phyloP scores from a whole-genome alignment of 139 green algal species.

The Chlamydomonas schloesseri region DNA sequence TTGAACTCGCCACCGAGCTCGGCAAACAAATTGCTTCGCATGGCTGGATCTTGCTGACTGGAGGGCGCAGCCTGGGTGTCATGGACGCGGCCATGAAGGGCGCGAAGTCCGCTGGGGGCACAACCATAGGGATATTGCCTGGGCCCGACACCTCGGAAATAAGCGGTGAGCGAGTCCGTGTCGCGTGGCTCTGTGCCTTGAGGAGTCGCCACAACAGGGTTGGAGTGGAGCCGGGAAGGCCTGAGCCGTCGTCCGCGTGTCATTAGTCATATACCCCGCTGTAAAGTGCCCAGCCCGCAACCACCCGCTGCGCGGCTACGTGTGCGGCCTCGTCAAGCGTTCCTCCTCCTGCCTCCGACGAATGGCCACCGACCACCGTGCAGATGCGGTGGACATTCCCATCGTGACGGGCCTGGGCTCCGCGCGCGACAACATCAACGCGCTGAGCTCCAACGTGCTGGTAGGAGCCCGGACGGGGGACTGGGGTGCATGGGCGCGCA shows the following conservation, averaged over 20 bases:
- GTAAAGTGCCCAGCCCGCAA: too few species aligned
- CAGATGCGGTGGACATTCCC: conserved; percentile 54
- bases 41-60: conserved; percentile 23
- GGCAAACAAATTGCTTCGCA: not conserved
- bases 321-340: too few species aligned
- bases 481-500: too few species aligned
- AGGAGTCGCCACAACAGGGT: not conserved
- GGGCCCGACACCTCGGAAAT: conserved; percentile 15
- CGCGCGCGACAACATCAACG: conserved; percentile 61
- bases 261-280: too few species aligned
- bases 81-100: conserved; percentile 16
- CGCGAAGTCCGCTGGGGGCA: conserved; percentile 47
- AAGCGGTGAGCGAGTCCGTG: not conserved
- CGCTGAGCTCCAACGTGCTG: conserved; percentile 47
- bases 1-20: not conserved
- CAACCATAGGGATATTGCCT: conserved; percentile 55
- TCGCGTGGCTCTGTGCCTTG: not conserved
- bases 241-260: too few species aligned
- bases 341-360: too few species aligned
- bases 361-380: too few species aligned
- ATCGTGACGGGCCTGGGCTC: conserved; percentile 62
- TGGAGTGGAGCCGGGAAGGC: not conserved
- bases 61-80: not conserved
- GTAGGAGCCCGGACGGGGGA: too few species aligned
- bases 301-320: too few species aligned